phyloP scores from a whole-genome alignment of 2,329 filamentous ascomycete genomes.

The Colletotrichum magnum region DNA sequence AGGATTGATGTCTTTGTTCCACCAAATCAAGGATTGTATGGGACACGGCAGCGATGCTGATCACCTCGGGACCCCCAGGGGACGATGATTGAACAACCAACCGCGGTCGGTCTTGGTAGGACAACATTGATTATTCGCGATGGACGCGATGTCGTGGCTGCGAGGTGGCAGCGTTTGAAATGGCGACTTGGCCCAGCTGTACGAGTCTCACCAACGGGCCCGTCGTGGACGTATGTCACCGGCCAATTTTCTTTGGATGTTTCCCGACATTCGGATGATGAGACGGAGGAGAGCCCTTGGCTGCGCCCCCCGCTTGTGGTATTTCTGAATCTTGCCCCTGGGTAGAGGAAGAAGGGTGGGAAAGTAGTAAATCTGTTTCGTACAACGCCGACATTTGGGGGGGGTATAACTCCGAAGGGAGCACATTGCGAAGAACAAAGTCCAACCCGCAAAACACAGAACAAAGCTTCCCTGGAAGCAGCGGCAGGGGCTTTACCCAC shows the following conservation, averaged over 20 bases:
- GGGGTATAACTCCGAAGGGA: conserved; percentile 37
- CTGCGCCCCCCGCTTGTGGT: not conserved
- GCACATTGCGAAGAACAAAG: conserved; percentile 15
- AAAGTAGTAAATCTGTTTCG: conserved; percentile 7
- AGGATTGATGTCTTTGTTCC: not conserved
- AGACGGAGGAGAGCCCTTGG: not conserved
- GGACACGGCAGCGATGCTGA: not conserved
- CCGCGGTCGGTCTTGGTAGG: not conserved
- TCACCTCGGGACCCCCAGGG: not conserved
- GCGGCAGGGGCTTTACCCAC: too few species aligned
- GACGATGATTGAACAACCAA: not conserved
- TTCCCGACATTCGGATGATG: not conserved
- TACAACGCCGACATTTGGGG: conserved; percentile 12
- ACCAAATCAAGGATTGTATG: not conserved
- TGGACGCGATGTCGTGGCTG: too few species aligned
- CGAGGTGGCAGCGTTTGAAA: not conserved
- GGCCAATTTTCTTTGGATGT: not conserved
- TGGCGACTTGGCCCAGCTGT: not conserved
- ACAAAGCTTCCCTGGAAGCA: not conserved
- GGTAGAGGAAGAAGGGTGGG: too few species aligned
- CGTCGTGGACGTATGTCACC: not conserved
- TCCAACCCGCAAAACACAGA: conserved; percentile 13
- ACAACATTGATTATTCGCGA: too few species aligned
- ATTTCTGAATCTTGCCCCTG: not conserved
- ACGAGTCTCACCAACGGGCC: not conserved